Evolutionary conservation across 2,329 filamentous ascomycete species (phyloP), one percentile per base, ranked within the genome.

Genomic region (Fusarium annulatum): DNA sequence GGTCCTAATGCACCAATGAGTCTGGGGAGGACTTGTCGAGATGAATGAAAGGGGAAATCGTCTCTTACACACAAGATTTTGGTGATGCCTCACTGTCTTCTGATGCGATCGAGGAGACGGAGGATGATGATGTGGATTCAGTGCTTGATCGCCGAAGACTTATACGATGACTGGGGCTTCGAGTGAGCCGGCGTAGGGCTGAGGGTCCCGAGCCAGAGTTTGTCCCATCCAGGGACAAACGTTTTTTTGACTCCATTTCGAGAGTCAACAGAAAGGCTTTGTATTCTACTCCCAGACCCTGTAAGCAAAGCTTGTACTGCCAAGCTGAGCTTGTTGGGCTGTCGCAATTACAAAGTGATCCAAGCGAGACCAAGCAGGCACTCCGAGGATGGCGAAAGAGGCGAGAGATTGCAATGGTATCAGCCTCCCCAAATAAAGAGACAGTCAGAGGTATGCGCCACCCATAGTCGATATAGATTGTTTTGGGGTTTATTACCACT

Each of bases 1-100:
- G 72, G 82, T 83, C 49, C 87, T 88, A 42, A 51, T 60, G 57
- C 56, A 42, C 46, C 49, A 71, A 67, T 74, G 67, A 75, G 74
- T 61, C 66, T 30, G 56, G 39, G 53, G 46, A 43, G 45, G 56
- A 36, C 41, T 34, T 60, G 38, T 41, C 45, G 23, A 49, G 38
- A 48, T 55, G 41, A 71, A 49, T 52, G 23, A 56, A 46, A 67
- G 30, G 21, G 34, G 64, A 61, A 51, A 57, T 61, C 9, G 39
- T 73, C 43, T 69, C 81, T 82, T 82, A 82, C 81, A 82, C 81
- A 69, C 81, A 82, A 59, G 76, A 73, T 30, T 69, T 66, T 33
- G 73, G 59, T 51, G 78, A 76, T 60, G 66, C 62, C 52, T 79
- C 71, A 48, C 65, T 76, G 28, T 78, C 77, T 63, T 74, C 71